Percentiles rank a stretch among this genome's conserved stretches.
Evolutionary conservation across 2,329 filamentous ascomycete species (phyloP).

Genomic region (Curvularia sp.): DNA sequence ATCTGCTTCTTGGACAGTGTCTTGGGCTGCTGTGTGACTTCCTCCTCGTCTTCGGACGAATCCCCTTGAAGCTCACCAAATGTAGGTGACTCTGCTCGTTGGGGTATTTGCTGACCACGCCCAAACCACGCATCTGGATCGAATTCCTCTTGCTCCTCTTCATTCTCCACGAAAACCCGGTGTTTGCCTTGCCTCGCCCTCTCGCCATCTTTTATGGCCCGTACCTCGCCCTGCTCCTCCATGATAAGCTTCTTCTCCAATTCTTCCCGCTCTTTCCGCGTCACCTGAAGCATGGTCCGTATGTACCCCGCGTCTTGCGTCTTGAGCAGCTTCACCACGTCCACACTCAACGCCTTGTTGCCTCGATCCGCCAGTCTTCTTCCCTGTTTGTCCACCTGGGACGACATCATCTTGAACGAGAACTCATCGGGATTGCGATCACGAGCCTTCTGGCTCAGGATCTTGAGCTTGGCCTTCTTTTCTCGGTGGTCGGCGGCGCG

Average conservation of each 20-base stretch:
- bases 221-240: slow-evolving; percentile 50
- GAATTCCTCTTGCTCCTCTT: slow-evolving; percentile 52
- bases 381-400: slow-evolving; percentile 56
- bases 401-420: slow-evolving; percentile 68
- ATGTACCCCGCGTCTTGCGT: slow-evolving; percentile 70
- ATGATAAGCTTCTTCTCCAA: slow-evolving; percentile 51
- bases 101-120: slow-evolving; percentile 36
- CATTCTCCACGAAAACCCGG: slow-evolving; percentile 52
- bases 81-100: slow-evolving; percentile 20
- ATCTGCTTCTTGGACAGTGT: slow-evolving; percentile 43
- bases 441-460: slow-evolving; percentile 65
- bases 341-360: slow-evolving; percentile 57
- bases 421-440: slow-evolving; percentile 72
- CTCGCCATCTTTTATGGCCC: slow-evolving; percentile 47
- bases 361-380: slow-evolving; percentile 54
- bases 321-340: slow-evolving; percentile 69
- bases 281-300: slow-evolving; percentile 63
- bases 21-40: slow-evolving; percentile 28
- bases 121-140: slow-evolving; percentile 52
- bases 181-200: slow-evolving; percentile 36
- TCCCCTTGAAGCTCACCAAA: slow-evolving; percentile 37
- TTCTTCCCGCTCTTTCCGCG: slow-evolving; percentile 61
- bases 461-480: slow-evolving; percentile 66
- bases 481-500: slow-evolving; percentile 68
- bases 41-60: slow-evolving; percentile 34